Percentiles rank a stretch among this genome's conserved stretches.
Conservation (phyloP, 257 asterid genomes). For the Oldenlandia corymbosa region DNA sequence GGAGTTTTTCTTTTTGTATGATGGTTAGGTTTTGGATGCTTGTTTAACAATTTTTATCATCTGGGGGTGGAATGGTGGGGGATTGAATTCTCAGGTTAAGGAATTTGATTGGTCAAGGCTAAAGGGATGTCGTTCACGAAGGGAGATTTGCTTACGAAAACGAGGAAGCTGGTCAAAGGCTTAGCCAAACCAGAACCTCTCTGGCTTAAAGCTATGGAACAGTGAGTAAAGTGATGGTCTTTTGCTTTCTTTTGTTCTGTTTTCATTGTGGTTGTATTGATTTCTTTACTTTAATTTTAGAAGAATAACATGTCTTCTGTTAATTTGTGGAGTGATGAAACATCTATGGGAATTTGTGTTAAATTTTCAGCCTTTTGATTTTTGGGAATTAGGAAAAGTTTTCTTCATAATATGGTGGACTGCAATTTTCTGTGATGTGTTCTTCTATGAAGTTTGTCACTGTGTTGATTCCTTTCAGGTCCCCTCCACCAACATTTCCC, state of each 20-base stretch:
- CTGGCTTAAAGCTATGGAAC: conserved; percentile 98
- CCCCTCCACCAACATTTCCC: conserved; percentile 82
- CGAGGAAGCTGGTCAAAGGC: conserved; percentile 86
- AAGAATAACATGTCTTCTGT: not conserved
- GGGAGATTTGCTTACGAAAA: conserved; percentile 71
- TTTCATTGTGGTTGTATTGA: not conserved
- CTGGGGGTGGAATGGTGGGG: conserved; percentile 1
- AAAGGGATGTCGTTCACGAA: conserved; percentile 66
- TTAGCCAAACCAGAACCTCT: conserved; percentile 73
- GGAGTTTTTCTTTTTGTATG: not conserved
- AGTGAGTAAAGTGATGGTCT: conserved; percentile 29
- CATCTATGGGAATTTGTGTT: not conserved
- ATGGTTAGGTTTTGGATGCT: not conserved
- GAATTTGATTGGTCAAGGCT: conserved; percentile 3
- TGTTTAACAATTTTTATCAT: not conserved
- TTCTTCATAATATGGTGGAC: not conserved
- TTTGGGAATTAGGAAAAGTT: no score
- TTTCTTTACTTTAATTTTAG: not conserved
- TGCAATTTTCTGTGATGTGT: not conserved
- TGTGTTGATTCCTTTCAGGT: conserved; percentile 36
- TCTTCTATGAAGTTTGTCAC: not conserved
- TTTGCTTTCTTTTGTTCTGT: not conserved
- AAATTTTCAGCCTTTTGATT: no score
- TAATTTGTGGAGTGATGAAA: not conserved
- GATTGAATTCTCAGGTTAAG: not conserved